Evolutionary conservation across 2,329 filamentous ascomycete genomes (phyloP), one percentile per base, ranked within the genome.

Genomic region (Metarhizium album): DNA sequence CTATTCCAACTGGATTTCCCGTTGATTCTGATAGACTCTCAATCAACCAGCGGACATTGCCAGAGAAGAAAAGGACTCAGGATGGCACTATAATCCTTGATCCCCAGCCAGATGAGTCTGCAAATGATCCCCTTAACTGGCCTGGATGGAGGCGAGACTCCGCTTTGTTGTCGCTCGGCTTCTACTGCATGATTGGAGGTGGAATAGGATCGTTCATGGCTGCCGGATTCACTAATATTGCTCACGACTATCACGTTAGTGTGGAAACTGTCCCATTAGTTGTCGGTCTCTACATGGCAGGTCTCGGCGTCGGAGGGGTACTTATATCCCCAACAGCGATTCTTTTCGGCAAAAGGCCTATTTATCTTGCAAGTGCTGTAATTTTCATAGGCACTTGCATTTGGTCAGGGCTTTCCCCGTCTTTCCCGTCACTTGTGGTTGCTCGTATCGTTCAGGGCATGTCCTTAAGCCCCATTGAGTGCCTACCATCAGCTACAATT

Each of bases 41-140:
- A 11, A 4, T 24, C 1, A 23, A 13, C 14, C 40, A 22, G n/a
- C 40, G 24, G 40, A 24, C 40, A 6, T 22, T 24, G 40, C 40
- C 40, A 2, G 72, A 71, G 45, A 80, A 82, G 69, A 96, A 96
- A 72, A 84, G 75, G 57, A 95, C 90, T 2, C 69, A 76, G 33
- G 86, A 95, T 64, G 90, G 90, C 14, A 79, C 80, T 54, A 89
- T 96, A 59, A 89, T 97, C 51, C 72, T 97, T 14, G 86, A 94
- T 0, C 91, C 91, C 0, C 91, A 97, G 64, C 91, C 91, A 0
- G 90, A 96, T 53, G 90, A 96, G 48, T 90, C 87, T 0, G 73
- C 77, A 47, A 96, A 97, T 57, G 91, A 97, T 60, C 91, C 91
- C 1, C 71, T 97, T 51, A 97, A 97, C 64, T 97, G 91, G 91